phyloP scores from a whole-genome alignment of 2,329 filamentous ascomycete genomes.

The Aureobasidium sp. region DNA sequence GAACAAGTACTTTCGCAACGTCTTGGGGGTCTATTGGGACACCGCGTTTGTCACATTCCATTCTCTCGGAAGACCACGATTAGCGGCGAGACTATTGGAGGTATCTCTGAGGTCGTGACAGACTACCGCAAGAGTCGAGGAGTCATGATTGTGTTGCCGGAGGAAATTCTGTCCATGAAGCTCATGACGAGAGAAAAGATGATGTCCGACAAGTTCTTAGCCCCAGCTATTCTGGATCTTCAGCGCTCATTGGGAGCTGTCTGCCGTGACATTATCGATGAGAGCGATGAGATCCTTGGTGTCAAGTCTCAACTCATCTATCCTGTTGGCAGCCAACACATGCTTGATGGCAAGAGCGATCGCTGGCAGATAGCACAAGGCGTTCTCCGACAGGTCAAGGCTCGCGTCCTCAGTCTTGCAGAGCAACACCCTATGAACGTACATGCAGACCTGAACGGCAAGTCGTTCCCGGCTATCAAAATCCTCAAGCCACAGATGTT shows the following conservation, averaged over 20 bases:
- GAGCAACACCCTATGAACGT: not conserved
- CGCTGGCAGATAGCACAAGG: constrained; percentile 32
- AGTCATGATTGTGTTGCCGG: constrained; percentile 52
- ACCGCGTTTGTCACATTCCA: constrained; percentile 47
- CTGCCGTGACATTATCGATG: constrained; percentile 56
- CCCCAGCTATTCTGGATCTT: constrained; percentile 40
- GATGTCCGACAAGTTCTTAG: constrained; percentile 37
- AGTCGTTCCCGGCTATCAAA: constrained; percentile 47
- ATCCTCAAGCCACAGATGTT: constrained; percentile 29
- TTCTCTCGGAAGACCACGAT: constrained; percentile 47
- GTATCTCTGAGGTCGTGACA: not conserved
- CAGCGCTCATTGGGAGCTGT: constrained; percentile 41
- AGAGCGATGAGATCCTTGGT: constrained; percentile 42
- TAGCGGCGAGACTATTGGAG: not conserved
- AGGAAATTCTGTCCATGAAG: constrained; percentile 57
- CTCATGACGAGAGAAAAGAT: constrained; percentile 52
- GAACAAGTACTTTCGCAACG: constrained; percentile 47
- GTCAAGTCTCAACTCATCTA: constrained; percentile 36
- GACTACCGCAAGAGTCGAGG: constrained; percentile 25
- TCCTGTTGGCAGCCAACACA: constrained; percentile 32
- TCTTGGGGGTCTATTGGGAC: constrained; percentile 46
- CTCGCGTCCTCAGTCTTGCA: constrained; percentile 27
- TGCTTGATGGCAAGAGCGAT: constrained; percentile 31
- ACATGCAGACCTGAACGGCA: constrained; percentile 20
- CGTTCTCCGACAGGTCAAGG: constrained; percentile 25